Conservation (phyloP, 2,329 filamentous ascomycete species). For the Penicillium sp. region DNA sequence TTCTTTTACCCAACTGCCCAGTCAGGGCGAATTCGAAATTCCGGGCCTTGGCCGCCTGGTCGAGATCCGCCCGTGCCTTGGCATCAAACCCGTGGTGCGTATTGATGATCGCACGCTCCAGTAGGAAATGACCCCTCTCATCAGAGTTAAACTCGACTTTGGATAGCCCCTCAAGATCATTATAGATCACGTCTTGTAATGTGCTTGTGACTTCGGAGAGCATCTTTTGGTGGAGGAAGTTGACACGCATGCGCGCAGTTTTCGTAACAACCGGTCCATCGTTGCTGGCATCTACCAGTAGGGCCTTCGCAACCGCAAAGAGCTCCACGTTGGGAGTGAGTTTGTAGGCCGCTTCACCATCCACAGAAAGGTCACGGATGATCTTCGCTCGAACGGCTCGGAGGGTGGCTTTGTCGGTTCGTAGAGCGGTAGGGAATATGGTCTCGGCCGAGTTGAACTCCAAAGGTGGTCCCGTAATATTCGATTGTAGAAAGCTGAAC, state of each 20-base stretch:
- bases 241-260: conserved; percentile 68
- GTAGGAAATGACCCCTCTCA: conserved; percentile 65
- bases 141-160: conserved; percentile 38
- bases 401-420: conserved; percentile 41
- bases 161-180: conserved; percentile 55
- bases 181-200: conserved; percentile 60
- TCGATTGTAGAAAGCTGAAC: conserved; percentile 78
- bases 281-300: conserved; percentile 49
- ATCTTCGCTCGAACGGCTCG: conserved; percentile 56
- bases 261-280: conserved; percentile 42
- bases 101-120: conserved; percentile 80
- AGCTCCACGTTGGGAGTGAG: conserved; percentile 81
- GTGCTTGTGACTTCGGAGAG: conserved; percentile 61
- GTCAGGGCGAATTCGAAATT: conserved; percentile 78
- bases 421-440: conserved; percentile 47
- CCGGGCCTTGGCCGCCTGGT: conserved; percentile 63
- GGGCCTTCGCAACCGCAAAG: conserved; percentile 69
- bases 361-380: conserved; percentile 67
- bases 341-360: conserved; percentile 82
- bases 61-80: conserved; percentile 68
- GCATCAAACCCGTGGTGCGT: conserved; percentile 79
- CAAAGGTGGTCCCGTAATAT: conserved; percentile 83
- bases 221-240: conserved; percentile 69
- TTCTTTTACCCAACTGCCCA: conserved; percentile 72
- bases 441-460: conserved; percentile 52